Evolutionary conservation across 345 rosid genomes (phyloP), one percentile per base, ranked within the genome.

Genomic region (Litchi chinensis): DNA sequence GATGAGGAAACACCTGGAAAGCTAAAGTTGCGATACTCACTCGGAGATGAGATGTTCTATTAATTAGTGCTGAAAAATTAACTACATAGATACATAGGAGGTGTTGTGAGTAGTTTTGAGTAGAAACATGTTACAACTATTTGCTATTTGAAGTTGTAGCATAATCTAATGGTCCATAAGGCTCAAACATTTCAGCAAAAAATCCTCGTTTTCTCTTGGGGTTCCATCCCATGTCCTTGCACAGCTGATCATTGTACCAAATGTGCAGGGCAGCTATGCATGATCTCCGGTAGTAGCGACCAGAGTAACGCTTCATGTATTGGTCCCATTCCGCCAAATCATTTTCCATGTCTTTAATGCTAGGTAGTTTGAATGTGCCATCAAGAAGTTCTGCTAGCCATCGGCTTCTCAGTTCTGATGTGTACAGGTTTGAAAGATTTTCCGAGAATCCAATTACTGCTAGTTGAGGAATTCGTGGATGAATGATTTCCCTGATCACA

Each of bases 371-470:
- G 78, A 86, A 77, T 10, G 81, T 84, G 3, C 81, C 78, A 1
- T 79, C 83, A 0, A 88, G 84, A 26, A 88, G 80, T 77, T 84
- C 89, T 0, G 79, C 77, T 63, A 83, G 65, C 89, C 89, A 84
- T 60, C 83, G 73, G 64, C 87, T 75, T 75, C 84, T 80, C 3
- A 88, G 76, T 73, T 88, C 91, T 1, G 87, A 79, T 10, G 88
- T 78, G 73, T 43, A 85, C 77, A 88, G 41, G 79, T 84, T 88
- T 18, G 85, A 26, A n/a, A 76, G 0, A 67, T 86, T 82, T 65
- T 85, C 88, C 4, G 91, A 79, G 74, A 75, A 86, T 48, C 88
- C 88, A 1, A 82, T 81, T 26, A 88, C 88, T 6, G 87, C 87
- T 12, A 83, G 66, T 60, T 86, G 89, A 22, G 89, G 89, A 46